Conservation (phyloP, 371 early-diverging fungal species). For the Syncephalastrum contaminatum region DNA sequence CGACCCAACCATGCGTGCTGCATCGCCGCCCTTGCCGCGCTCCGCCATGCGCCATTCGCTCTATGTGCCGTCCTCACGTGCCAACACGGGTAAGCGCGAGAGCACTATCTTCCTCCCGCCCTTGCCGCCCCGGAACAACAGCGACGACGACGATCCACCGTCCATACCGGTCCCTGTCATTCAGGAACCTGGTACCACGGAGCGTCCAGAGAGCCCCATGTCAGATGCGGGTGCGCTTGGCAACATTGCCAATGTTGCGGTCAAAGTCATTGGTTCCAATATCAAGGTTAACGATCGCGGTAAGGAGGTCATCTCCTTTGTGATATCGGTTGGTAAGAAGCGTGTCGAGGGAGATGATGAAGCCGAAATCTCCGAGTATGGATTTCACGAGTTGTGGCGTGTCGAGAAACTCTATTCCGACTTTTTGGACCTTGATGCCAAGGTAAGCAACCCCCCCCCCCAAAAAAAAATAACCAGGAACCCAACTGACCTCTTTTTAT, state of each 20-base stretch:
- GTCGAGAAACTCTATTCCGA: conserved; percentile 86
- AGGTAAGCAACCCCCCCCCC: conserved; percentile 39
- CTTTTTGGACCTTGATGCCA: conserved; percentile 74
- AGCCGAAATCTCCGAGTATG: conserved; percentile 1
- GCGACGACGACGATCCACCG: neutral
- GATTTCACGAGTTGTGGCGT: conserved; percentile 63
- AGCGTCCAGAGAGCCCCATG: conserved; percentile 1
- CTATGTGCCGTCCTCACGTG: conserved; percentile 1
- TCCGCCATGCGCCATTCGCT: conserved; percentile 7
- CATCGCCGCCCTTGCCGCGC: conserved; percentile 34
- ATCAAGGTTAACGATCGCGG: conserved; percentile 77
- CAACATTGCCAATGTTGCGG: conserved; percentile 12
- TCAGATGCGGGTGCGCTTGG: neutral
- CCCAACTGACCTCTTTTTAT: neutral
- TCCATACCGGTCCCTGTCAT: conserved; percentile 2
- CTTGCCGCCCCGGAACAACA: conserved; percentile 2
- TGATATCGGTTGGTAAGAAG: conserved; percentile 42
- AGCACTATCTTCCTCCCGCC: conserved; percentile 5
- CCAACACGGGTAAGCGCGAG: conserved; percentile 10
- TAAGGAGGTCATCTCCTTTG: conserved; percentile 70
- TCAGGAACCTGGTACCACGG: conserved; percentile 11
- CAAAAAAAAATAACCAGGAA: neutral
- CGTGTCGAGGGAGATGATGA: conserved; percentile 17
- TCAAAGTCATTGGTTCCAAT: conserved; percentile 67
- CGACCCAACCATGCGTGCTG: conserved; percentile 40